Evolutionary conservation across 176 grass and related monocot genomes (phyloP).

Genomic region (sorghum (Sorghum bicolor)): Sorghum_bicolor_NCBIv3 NC_012874.2:408501-409000

Average conservation of each 20-base stretch:
- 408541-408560: slow-evolving; percentile 89
- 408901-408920: slow-evolving; percentile 71
- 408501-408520: slow-evolving; percentile 90
- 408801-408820: slow-evolving; percentile 67
- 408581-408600: slow-evolving; percentile 38
- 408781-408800: slow-evolving; percentile 56
- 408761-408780: slow-evolving; percentile 82
- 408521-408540: slow-evolving; percentile 96
- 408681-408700: background rate
- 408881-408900: slow-evolving; percentile 92
- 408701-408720: background rate
- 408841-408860: slow-evolving; percentile 46
- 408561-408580: slow-evolving; percentile 38
- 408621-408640: slow-evolving; percentile 46
- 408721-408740: too few species aligned
- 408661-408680: background rate
- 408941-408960: background rate
- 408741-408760: too few species aligned
- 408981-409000: background rate
- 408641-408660: background rate
- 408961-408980: background rate
- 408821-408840: slow-evolving; percentile 63
- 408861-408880: slow-evolving; percentile 80
- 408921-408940: slow-evolving; percentile 18
- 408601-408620: slow-evolving; percentile 79